phyloP scores from a whole-genome alignment of 2,329 filamentous ascomycete species.

The Aurifilum marmelostoma region DNA sequence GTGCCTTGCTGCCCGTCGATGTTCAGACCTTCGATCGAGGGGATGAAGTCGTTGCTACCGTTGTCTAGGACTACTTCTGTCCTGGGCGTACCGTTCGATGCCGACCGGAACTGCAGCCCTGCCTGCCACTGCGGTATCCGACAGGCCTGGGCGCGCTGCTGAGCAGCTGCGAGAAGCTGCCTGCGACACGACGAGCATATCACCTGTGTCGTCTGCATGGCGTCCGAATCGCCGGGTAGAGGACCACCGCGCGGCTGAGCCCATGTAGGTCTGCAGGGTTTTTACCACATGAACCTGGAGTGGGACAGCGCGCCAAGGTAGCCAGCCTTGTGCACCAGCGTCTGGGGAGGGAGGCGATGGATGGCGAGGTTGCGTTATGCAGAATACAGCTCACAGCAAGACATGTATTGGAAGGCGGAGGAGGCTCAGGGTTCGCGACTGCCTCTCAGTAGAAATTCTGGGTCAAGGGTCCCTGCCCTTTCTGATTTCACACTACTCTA shows the following conservation, averaged over 20 bases:
- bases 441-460: not conserved
- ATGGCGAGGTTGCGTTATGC: not conserved
- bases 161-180: constrained; percentile 18
- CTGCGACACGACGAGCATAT: constrained; percentile 23
- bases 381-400: not conserved
- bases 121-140: constrained; percentile 21
- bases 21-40: constrained; percentile 21
- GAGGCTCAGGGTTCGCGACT: not conserved
- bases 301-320: not conserved
- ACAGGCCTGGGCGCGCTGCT: constrained; percentile 30
- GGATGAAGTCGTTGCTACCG: constrained; percentile 19
- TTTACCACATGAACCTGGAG: not conserved
- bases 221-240: not conserved
- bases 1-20: not conserved
- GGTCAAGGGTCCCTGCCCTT: not conserved
- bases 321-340: not conserved
- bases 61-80: not conserved
- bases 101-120: constrained; percentile 7
- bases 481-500: not conserved
- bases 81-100: constrained; percentile 2
- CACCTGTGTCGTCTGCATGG: constrained; percentile 15
- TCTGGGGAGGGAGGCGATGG: not conserved
- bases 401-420: not conserved
- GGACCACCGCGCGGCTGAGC: not conserved
- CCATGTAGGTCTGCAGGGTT: not conserved